Evolutionary conservation across 352 stramenopile genomes (phyloP), one percentile per base, ranked within the genome.

Genomic region (Phytophthora syringae): DNA sequence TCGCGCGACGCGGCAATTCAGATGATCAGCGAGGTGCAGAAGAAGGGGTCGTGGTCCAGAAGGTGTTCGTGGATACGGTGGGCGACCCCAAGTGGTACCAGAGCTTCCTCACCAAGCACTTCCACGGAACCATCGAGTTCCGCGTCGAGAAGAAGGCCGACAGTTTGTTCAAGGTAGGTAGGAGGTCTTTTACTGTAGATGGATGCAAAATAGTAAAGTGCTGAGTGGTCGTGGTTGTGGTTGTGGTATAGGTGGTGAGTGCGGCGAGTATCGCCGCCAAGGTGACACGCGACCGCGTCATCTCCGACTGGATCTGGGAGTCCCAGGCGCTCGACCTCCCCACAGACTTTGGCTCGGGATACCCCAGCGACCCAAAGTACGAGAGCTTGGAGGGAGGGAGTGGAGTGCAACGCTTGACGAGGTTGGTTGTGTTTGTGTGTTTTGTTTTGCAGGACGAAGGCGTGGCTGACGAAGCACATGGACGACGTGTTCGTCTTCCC

Each of bases 61-160:
- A 98, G 45, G 90, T 98, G 50, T 98, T 94, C 51, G 97, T 99
- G 52, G 96, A 99, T 76, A 98, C 96, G 11, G 95, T 99, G 20
- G 95, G 95, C 20, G 92, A 98, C 72, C 81, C 94, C 27, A 79
- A 84, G 4, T 91, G 76, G 68, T 99, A 99, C 65, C 81, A 95
- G 79, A 87, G 56, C 18, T 97, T 96, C 66, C 72, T 99, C 44
- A 95, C 96, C 47, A 95, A 96, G 64, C 82, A 96, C 48, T 97
- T 96, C 54, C 75, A 89, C 40, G 86, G 86, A 22, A 84, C 72
- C 21, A 98, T 98, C 70, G 73, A 91, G 56, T 98, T 99, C 67
- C 84, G 92, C 32, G 96, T 98, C n/a, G 92, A 97, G 70, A 98
- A 97, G 80, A 98, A 98, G 64, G 96, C 95, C 20, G 96, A 99